Evolutionary conservation across 2,329 filamentous ascomycete genomes (phyloP).

Genomic region (Thermochaetoides dissita): DNA sequence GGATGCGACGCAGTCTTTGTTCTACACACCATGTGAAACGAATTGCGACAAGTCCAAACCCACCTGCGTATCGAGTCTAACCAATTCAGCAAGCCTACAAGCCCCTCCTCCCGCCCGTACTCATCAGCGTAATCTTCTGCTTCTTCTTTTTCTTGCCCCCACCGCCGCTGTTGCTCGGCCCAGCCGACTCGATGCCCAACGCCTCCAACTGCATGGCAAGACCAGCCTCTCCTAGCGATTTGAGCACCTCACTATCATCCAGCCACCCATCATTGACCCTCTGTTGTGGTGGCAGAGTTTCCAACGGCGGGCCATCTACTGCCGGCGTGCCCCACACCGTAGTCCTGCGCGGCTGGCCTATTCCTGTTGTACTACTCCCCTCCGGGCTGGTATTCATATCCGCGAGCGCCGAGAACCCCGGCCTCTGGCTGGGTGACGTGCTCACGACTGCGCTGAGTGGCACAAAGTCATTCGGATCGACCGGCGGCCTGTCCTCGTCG

Average conservation of each 20-base stretch:
- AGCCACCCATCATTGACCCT: conserved; percentile 50
- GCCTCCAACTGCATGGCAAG: conserved; percentile 45
- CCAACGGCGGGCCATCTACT: conserved; percentile 41
- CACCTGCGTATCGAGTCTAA: too few relatives aligned
- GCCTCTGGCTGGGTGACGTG: conserved; percentile 41
- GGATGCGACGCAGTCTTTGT: too few relatives aligned
- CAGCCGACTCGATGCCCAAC: conserved; percentile 25
- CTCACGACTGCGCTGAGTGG: conserved; percentile 41
- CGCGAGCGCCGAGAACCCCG: conserved; percentile 54
- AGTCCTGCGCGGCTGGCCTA: conserved; percentile 21
- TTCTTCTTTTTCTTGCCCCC: conserved; percentile 52
- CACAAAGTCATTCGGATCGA: conserved; percentile 50
- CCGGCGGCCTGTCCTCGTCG: conserved; percentile 19
- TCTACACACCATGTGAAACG: too few relatives aligned
- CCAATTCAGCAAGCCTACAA: not conserved
- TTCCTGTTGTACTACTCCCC: conserved; percentile 25
- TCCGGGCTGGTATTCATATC: conserved; percentile 72
- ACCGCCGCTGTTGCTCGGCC: conserved; percentile 9
- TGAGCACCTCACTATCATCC: conserved; percentile 66
- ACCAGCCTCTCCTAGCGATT: conserved; percentile 51
- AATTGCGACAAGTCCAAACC: too few relatives aligned
- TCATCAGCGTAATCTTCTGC: conserved; percentile 61
- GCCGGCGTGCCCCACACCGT: conserved; percentile 89
- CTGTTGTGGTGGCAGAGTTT: conserved; percentile 24
- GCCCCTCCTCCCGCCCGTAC: conserved; percentile 43